Conservation (phyloP, 2,329 filamentous ascomycete species). For the Chaetomiaceae sp. region DNA sequence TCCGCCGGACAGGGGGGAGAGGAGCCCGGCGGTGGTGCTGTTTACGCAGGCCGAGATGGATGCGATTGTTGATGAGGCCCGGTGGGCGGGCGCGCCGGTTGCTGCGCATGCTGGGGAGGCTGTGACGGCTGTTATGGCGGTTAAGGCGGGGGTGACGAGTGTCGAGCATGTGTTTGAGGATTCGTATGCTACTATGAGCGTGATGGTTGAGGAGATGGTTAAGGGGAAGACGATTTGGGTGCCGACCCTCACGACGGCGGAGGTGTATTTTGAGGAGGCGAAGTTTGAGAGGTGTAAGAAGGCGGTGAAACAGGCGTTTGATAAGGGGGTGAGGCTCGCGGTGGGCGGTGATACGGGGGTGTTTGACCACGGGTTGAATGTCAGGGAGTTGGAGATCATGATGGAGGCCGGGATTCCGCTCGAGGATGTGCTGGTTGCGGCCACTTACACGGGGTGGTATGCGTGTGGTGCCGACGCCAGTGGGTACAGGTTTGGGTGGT, state of each 20-base stretch:
- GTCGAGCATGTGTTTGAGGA: slow-evolving; percentile 40
- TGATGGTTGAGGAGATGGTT: slow-evolving; percentile 41
- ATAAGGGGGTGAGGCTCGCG: slow-evolving; percentile 45
- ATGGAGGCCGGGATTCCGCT: slow-evolving; percentile 45
- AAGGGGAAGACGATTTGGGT: slow-evolving; percentile 45
- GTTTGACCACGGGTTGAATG: slow-evolving; percentile 49
- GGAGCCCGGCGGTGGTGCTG: slow-evolving; percentile 40
- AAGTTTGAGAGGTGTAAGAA: slow-evolving; percentile 31
- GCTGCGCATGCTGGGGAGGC: slow-evolving; percentile 40
- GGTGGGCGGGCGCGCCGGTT: slow-evolving; percentile 37
- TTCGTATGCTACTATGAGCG: slow-evolving; percentile 32
- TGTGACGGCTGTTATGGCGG: slow-evolving; percentile 41
- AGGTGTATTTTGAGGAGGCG: slow-evolving; percentile 28
- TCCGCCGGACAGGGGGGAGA: slow-evolving; percentile 30
- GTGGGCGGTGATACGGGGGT: slow-evolving; percentile 51
- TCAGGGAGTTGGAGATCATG: slow-evolving; percentile 51
- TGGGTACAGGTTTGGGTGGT: slow-evolving; percentile 47
- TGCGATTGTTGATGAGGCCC: slow-evolving; percentile 45
- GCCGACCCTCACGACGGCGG: slow-evolving; percentile 46
- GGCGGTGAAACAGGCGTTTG: slow-evolving; percentile 41
- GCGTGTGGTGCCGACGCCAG: slow-evolving; percentile 49
- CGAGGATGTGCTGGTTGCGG: slow-evolving; percentile 45
- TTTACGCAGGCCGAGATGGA: slow-evolving; percentile 47
- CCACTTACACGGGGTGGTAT: slow-evolving; percentile 50
- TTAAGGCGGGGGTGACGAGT: slow-evolving; percentile 41